Base-by-base conservation (phyloP, 2,329 filamentous ascomycete species). In the Penicillium occitanis region DNA sequence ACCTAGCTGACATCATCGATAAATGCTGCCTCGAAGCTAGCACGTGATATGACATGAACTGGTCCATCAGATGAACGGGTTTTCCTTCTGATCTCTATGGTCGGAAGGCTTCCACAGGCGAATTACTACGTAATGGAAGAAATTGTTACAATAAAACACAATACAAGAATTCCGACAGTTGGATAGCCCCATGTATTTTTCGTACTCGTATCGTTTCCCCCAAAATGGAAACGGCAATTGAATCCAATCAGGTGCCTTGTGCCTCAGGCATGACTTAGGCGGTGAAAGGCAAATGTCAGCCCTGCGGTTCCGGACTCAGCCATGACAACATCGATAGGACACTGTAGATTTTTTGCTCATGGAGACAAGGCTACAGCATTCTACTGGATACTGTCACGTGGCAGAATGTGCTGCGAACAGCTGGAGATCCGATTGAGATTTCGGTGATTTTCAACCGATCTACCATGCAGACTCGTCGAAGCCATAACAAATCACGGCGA, bases 381-480 rank as follows among this genome's bases (percentile, higher is more conserved):
- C 4, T 48, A 28, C 13, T 17, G 22, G 13, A 6, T 46, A 11
- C 13, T 46, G 22, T 33, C 28, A 33, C 50, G 50, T 53, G 50
- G 17, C 50, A 53, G 14, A 10, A 53, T 53, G 25, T 19, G 13
- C 28, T 53, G 17, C 28, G 28, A 53, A 5, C 25, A 33, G 8
- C 50, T 30, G 14, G 28, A 28, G 3, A 19, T 53, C 28, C 14
- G 28, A 53, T n/a, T 53, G 28, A 53, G 50, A 33, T 33, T 50
- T 33, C 28, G 50, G 25, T 33, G 25, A 53, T 53, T 33, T 33
- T 13, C 3, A 33, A 33, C 50, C 50, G 28, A 33, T 5, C 8
- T n/a, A 53, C 17, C 28, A 53, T 53, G 50, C 50, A 19, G 50
- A 53, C 50, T 33, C 50, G 50, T 53, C 50, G 50, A 53, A 53